Conservation (phyloP, 1,139 yeast species). For the Candida gigantensis region DNA sequence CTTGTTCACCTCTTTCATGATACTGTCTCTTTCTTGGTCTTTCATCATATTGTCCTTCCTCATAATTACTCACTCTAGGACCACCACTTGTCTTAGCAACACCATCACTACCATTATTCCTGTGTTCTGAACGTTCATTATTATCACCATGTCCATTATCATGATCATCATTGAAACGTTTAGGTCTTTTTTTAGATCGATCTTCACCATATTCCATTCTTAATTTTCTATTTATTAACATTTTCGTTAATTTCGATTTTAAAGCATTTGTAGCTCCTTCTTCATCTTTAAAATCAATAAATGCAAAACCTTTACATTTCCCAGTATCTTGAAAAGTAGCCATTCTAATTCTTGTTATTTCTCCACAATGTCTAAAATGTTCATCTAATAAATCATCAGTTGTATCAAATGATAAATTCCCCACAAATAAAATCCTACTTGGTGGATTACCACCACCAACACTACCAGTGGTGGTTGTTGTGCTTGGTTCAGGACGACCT, state of each 20-base stretch:
- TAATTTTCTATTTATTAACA: constrained; percentile 70
- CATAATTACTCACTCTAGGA: too few species aligned
- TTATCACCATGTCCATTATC: constrained; percentile 2
- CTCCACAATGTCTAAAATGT: constrained; percentile 82
- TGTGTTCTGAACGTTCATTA: constrained; percentile 2
- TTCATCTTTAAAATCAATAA: constrained; percentile 80
- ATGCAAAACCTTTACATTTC: constrained; percentile 95
- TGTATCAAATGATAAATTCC: constrained; percentile 92
- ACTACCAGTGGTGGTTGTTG: constrained; percentile 15
- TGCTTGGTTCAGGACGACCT: constrained; percentile 69
- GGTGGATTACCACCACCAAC: constrained; percentile 70
- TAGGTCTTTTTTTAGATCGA: constrained; percentile 75
- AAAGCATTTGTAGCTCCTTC: constrained; percentile 83
- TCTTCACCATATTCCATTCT: constrained; percentile 96
- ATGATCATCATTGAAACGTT: constrained; percentile 16
- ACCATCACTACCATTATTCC: not conserved
- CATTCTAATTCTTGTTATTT: constrained; percentile 80
- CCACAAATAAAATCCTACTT: constrained; percentile 85
- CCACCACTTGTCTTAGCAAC: too few species aligned
- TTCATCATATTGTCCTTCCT: constrained; percentile 10
- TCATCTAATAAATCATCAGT: constrained; percentile 74
- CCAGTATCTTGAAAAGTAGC: constrained; percentile 97
- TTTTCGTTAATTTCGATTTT: constrained; percentile 67
- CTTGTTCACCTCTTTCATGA: constrained; percentile 13
- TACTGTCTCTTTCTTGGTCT: constrained; percentile 25